Evolutionary conservation across 352 stramenopile species (phyloP).

Genomic region (Phytophthora boehmeriae): DNA sequence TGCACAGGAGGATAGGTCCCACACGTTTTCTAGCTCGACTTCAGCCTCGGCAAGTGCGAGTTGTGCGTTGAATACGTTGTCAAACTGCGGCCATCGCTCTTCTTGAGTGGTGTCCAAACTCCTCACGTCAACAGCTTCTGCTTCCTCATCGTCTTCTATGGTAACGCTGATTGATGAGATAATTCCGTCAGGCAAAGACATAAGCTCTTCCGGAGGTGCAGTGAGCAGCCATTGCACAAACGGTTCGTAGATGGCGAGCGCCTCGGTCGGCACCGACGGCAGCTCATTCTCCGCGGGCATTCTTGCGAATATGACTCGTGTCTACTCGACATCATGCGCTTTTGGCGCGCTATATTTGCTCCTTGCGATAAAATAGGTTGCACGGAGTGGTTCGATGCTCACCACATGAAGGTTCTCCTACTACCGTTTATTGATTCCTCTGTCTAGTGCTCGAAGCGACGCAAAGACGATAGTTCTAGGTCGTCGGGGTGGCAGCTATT

Average conservation of each 20-base stretch:
- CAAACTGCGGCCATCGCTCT: constrained; percentile 16
- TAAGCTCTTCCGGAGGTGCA: constrained; percentile 49
- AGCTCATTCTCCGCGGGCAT: constrained; percentile 25
- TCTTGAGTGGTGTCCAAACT: constrained; percentile 3
- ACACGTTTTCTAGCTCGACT: constrained; percentile 48
- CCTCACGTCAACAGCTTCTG: not conserved
- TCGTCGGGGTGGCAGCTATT: constrained; percentile 30
- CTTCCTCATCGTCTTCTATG: constrained; percentile 5
- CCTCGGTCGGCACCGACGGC: constrained; percentile 39
- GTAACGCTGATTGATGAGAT: constrained; percentile 1
- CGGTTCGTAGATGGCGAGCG: constrained; percentile 46
- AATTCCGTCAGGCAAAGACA: constrained; percentile 29
- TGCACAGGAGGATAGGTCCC: constrained; percentile 56
- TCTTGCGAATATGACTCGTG: constrained; percentile 14
- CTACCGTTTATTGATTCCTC: constrained; percentile 25
- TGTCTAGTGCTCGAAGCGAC: constrained; percentile 32
- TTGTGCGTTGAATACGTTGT: constrained; percentile 17
- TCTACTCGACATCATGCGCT: constrained; percentile 10
- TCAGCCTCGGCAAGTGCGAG: constrained; percentile 52
- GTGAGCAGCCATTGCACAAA: constrained; percentile 71
- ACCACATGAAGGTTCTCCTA: not conserved
- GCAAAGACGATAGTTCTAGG: constrained; percentile 19
- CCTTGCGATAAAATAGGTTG: constrained; percentile 6
- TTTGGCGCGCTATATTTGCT: constrained; percentile 25
- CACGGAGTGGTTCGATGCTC: not conserved